These are phyloP conservation scores for Paralagenidium karlingii DNA, from an alignment of 352 stramenopile species.

Conservation along the genomic window DNA sequence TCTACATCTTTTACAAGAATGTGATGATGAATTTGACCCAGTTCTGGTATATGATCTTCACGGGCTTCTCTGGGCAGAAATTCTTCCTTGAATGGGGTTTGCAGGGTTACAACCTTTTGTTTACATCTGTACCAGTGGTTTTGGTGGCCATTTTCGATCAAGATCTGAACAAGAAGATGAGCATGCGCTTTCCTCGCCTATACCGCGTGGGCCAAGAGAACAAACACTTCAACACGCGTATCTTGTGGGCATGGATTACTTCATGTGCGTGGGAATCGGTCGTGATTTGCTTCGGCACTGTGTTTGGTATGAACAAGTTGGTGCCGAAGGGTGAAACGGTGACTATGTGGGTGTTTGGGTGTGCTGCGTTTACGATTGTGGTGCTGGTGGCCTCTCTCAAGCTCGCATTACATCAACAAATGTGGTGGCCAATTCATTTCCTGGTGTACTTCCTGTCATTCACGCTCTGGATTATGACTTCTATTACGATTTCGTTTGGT, in stretches of 20 bases:
- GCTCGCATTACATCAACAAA: slow-evolving; percentile 77
- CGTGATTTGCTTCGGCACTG: slow-evolving; percentile 72
- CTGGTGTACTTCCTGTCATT: slow-evolving; percentile 53
- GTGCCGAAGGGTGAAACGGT: slow-evolving; percentile 75
- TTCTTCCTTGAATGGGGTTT: slow-evolving; percentile 78
- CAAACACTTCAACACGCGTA: slow-evolving; percentile 74
- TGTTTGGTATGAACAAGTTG: slow-evolving; percentile 74
- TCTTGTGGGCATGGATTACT: slow-evolving; percentile 71
- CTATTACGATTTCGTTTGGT: slow-evolving; percentile 56
- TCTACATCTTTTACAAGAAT: slow-evolving; percentile 96
- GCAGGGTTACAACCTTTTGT: slow-evolving; percentile 84
- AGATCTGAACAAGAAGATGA: slow-evolving; percentile 57
- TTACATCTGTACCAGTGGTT: slow-evolving; percentile 76
- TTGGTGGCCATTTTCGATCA: slow-evolving; percentile 78
- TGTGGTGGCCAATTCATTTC: slow-evolving; percentile 72
- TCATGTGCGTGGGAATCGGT: slow-evolving; percentile 76
- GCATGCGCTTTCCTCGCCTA: slow-evolving; percentile 55
- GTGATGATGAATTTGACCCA: slow-evolving; percentile 91
- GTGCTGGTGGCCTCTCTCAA: slow-evolving; percentile 94
- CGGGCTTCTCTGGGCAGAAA: slow-evolving; percentile 79
- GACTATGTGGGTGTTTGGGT: slow-evolving; percentile 91
- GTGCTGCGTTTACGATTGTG: slow-evolving; percentile 88
- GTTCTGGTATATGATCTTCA: slow-evolving; percentile 92
- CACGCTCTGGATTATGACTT: slow-evolving; percentile 58
- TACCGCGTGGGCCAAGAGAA: slow-evolving; percentile 81